These are phyloP conservation scores for Lupinus albus DNA, from an alignment of 306 rosid species.

Conservation along the genomic window DNA sequence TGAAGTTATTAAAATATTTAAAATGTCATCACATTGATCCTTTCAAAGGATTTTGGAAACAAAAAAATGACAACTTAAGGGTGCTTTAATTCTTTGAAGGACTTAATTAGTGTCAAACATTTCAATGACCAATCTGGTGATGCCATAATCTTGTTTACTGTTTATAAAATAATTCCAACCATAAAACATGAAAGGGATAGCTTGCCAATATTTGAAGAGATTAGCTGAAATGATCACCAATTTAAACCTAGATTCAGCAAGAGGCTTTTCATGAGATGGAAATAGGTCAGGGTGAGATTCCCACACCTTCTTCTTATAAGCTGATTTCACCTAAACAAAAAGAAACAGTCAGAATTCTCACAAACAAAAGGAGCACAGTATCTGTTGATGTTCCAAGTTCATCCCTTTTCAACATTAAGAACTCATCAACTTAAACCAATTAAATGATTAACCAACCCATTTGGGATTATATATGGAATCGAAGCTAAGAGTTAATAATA, in stretches of 20 bases:
- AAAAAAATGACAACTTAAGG: too few relatives aligned
- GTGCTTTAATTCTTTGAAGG: too few relatives aligned
- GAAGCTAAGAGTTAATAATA: not conserved
- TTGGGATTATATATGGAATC: not conserved
- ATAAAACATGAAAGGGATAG: too few relatives aligned
- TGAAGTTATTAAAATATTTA: too few relatives aligned
- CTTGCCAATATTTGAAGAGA: too few relatives aligned
- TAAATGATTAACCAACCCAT: not conserved
- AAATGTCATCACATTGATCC: too few relatives aligned
- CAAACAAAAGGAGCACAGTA: too few relatives aligned
- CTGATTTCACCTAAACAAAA: slow-evolving; percentile 64
- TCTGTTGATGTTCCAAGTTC: not conserved
- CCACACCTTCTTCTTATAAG: slow-evolving; percentile 77
- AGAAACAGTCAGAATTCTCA: not conserved
- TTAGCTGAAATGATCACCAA: slow-evolving; percentile 45
- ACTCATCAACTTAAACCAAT: not conserved
- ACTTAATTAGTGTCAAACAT: too few relatives aligned
- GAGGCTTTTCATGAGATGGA: slow-evolving; percentile 62
- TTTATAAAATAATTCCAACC: too few relatives aligned
- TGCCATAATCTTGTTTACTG: too few relatives aligned
- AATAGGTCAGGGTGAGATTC: slow-evolving; percentile 81
- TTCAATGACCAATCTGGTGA: too few relatives aligned
- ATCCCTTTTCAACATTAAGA: not conserved
- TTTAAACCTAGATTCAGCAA: slow-evolving; percentile 72
- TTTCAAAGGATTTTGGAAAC: too few relatives aligned